Percentiles rank a stretch among this genome's conserved stretches.
These are phyloP conservation scores for Hydnomerulius pinastri DNA, from an alignment of 768 basidiomycete genomes.

Conservation along the genomic window DNA sequence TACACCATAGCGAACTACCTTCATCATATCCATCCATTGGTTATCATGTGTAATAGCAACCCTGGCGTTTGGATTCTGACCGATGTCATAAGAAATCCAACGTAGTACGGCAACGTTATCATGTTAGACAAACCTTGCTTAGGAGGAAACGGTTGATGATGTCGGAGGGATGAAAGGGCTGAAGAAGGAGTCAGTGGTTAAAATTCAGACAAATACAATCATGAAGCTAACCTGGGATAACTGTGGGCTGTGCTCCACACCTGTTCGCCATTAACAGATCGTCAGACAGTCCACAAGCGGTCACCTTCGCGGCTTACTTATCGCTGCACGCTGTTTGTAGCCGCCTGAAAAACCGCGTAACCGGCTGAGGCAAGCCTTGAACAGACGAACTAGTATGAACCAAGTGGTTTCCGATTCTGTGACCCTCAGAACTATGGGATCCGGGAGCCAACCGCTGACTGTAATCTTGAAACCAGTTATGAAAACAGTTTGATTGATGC, in stretches of 20 bases:
- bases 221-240: neutral
- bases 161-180: neutral
- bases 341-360: neutral
- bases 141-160: neutral
- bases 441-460: neutral
- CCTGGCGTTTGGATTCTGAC: neutral
- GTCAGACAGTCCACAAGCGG: neutral
- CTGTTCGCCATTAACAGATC: neutral
- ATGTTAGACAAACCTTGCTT: neutral
- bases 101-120: neutral
- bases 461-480: slow-evolving; percentile 5
- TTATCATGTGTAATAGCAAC: neutral
- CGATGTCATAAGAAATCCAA: neutral
- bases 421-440: neutral
- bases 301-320: neutral
- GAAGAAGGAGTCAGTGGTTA: neutral
- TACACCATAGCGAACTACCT: neutral
- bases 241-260: neutral
- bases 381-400: neutral
- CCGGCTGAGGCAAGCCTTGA: neutral
- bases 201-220: neutral
- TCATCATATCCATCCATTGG: slow-evolving; percentile 1
- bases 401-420: neutral
- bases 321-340: neutral
- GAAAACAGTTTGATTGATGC: slow-evolving; percentile 3